phyloP scores from a whole-genome alignment of 305 asterid species.

The Fraxinus latifolia region DNA sequence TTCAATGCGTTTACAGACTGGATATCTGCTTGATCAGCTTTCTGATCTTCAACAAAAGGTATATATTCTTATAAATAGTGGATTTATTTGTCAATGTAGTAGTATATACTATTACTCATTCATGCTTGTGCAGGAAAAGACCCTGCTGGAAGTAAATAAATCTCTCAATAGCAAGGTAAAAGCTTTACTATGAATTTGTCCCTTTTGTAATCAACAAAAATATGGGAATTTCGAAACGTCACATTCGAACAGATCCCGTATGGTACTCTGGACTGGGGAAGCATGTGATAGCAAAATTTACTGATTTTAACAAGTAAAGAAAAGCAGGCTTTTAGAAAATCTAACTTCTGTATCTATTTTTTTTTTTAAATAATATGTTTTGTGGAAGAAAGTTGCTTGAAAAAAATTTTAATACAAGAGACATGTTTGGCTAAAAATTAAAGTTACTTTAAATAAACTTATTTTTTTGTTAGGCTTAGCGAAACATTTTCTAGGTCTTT shows the following conservation, averaged over 20 bases:
- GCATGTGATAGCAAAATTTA: not conserved
- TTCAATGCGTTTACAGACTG: not conserved
- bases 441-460: not conserved
- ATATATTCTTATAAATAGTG: not conserved
- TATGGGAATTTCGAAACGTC: not conserved
- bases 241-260: too few relatives aligned
- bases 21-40: not conserved
- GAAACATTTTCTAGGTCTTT: not conserved
- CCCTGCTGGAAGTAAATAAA: not conserved
- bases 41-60: not conserved
- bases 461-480: not conserved
- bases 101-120: not conserved
- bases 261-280: not conserved
- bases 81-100: not conserved
- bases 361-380: too few relatives aligned
- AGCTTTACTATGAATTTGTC: not conserved
- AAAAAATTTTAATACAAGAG: too few relatives aligned
- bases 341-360: not conserved
- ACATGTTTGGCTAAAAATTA: not conserved
- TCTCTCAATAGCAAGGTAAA: not conserved
- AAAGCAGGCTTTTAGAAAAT: not conserved
- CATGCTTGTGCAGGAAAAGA: not conserved
- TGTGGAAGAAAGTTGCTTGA: not conserved
- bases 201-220: not conserved
- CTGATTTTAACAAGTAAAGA: not conserved